phyloP scores from a whole-genome alignment of 148 eudicot species.

The Silene conica region DNA sequence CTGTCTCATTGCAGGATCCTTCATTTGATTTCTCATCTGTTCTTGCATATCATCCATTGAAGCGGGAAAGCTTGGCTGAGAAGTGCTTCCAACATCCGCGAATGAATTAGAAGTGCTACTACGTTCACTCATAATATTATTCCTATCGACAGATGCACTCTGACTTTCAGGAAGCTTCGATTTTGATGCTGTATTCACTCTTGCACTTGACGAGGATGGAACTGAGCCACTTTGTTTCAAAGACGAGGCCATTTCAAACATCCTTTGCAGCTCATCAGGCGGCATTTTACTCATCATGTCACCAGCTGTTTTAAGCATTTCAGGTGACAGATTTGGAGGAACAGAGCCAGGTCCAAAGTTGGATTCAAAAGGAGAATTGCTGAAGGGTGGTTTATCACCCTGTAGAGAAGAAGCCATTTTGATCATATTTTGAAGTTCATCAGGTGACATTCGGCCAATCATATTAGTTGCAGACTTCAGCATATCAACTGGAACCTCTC shows the following conservation, averaged over 20 bases:
- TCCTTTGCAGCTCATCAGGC: conserved; percentile 73
- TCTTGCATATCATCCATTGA: conserved; percentile 75
- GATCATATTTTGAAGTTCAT: conserved; percentile 86
- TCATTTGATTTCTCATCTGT: conserved; percentile 93
- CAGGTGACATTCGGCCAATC: conserved; percentile 87
- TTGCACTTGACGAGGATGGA: conserved; percentile 38
- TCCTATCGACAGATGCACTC: conserved; percentile 29
- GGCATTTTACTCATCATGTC: conserved; percentile 96
- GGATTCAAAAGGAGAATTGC: conserved; percentile 33
- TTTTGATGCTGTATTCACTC: conserved; percentile 31
- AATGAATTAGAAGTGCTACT: conserved; percentile 35
- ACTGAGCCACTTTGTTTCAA: conserved; percentile 51
- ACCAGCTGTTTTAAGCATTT: conserved; percentile 82
- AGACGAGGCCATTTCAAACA: conserved; percentile 79
- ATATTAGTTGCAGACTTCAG: conserved; percentile 76
- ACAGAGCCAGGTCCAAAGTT: conserved; percentile 49
- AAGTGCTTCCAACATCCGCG: conserved; percentile 42
- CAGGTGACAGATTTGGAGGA: conserved; percentile 70
- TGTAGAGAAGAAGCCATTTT: conserved; percentile 87
- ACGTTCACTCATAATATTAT: conserved; percentile 36
- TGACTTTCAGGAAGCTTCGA: conserved; percentile 28
- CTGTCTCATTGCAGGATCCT: conserved; percentile 93
- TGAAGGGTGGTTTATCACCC: conserved; percentile 44
- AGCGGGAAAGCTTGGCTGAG: conserved; percentile 48
- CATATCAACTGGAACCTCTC: conserved; percentile 74